Evolutionary conservation across 805 yeast species (phyloP).

Genomic region (Metschnikowia corniflorae): DNA sequence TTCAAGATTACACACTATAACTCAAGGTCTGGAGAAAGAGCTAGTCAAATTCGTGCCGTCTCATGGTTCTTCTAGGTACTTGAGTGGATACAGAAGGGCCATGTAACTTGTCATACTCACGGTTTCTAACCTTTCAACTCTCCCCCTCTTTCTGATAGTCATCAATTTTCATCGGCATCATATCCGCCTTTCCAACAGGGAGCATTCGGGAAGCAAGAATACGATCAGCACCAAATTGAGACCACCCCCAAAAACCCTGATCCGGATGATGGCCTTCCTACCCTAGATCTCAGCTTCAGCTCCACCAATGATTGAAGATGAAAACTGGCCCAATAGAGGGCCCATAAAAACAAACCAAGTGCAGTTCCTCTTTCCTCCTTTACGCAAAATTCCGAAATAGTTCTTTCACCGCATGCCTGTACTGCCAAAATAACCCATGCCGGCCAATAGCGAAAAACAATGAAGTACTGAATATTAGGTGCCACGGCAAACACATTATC

Average conservation of each 20-base stretch:
- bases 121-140: too few relatives aligned
- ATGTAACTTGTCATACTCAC: too few relatives aligned
- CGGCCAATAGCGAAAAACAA: constrained; percentile 69
- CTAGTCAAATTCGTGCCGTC: too few relatives aligned
- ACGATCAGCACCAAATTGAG: constrained; percentile 46
- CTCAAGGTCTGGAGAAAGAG: too few relatives aligned
- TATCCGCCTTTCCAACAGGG: constrained; percentile 56
- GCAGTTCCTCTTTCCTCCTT: constrained; percentile 72
- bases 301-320: constrained; percentile 79
- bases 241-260: constrained; percentile 65
- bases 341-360: constrained; percentile 81
- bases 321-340: constrained; percentile 73
- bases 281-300: constrained; percentile 68
- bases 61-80: too few relatives aligned
- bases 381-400: constrained; percentile 68
- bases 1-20: too few relatives aligned
- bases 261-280: constrained; percentile 90
- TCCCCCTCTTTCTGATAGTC: constrained; percentile 1
- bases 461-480: constrained; percentile 56
- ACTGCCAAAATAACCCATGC: constrained; percentile 76
- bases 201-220: constrained; percentile 74
- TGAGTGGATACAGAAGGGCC: too few relatives aligned
- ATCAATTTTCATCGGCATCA: constrained; percentile 16
- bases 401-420: constrained; percentile 90
- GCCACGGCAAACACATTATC: constrained; percentile 71